phyloP scores from a whole-genome alignment of 257 asterid genomes.

The Euphrasia confusa region DNA sequence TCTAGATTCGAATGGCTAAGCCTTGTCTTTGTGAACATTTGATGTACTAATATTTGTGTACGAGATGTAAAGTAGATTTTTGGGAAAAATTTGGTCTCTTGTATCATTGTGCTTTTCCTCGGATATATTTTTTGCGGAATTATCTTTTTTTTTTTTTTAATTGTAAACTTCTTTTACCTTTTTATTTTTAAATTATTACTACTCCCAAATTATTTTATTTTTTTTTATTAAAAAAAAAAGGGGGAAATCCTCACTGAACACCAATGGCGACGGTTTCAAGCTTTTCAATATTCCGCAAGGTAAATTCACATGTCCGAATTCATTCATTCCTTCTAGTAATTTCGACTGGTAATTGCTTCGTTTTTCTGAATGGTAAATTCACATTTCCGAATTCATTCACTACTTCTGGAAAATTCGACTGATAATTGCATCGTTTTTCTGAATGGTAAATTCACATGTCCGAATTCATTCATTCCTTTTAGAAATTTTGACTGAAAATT shows the following conservation, averaged over 20 bases:
- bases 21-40: background rate
- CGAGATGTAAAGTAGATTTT: background rate
- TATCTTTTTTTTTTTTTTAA: too few relatives aligned
- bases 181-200: too few relatives aligned
- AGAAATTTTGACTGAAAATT: background rate
- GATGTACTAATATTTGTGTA: background rate
- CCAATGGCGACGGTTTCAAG: constrained; percentile 49
- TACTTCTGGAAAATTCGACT: background rate
- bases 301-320: constrained; percentile 17
- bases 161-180: too few relatives aligned
- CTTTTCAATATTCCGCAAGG: constrained; percentile 47
- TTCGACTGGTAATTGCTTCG: background rate
- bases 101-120: too few relatives aligned
- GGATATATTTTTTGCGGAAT: too few relatives aligned
- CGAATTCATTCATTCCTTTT: background rate
- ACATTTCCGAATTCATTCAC: background rate
- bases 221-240: background rate
- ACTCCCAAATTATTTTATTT: too few relatives aligned
- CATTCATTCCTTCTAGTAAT: background rate
- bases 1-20: constrained; percentile 22
- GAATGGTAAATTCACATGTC: background rate
- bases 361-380: background rate
- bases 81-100: too few relatives aligned
- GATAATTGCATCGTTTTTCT: background rate
- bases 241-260: constrained; percentile 17